Base-by-base conservation (phyloP, 2,329 filamentous ascomycete genomes). In the Venturia oleaginea region DNA sequence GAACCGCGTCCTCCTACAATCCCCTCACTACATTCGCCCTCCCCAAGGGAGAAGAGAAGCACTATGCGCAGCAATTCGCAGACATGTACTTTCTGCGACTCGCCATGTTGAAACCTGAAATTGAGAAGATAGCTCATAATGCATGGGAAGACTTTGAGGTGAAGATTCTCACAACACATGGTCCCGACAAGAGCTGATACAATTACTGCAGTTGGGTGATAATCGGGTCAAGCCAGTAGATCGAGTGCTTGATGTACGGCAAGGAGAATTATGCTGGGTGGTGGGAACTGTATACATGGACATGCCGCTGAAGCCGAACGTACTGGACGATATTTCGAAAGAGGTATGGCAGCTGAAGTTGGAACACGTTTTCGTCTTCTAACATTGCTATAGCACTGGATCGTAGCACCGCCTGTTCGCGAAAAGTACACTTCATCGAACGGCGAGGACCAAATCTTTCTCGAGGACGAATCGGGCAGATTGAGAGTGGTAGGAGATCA, bases 51-150 rank as follows among this genome's bases (percentile, higher is more conserved):
- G 76, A 80, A 51, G 77, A 80, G 42, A 80, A 82, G 67, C 88
- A 92, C 64, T 99, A 97, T 75, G 83, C 92, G 74, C 94, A 97
- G 75, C 94, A 99, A 77, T 99, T 90, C 83, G 91, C 89, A 67
- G 94, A 99, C 76, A 93, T 97, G 85, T 99, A 99, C 81, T 99
- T 97, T 74, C 75, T 97, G 70, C 89, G 94, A 15, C 83, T 99
- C 30, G 86, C 91, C 43, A 89, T 90, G 76, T 85, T 99, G 74
- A 97, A 93, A 77, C 90, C 92, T 11, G 83, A 85, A 0, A 89
- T 96, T 0, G 90, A 96, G 70, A 77, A 84, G 67, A 82, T 90
- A 61, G 93, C 92, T 0, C 76, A 79, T 19, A 86, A 87, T 40
- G 86, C 88, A 7, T 99, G 94, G 91, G 82, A 85, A 59, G 88